Conservation (phyloP, 2,329 filamentous ascomycete genomes). For the Pezizomycotina sp. region DNA sequence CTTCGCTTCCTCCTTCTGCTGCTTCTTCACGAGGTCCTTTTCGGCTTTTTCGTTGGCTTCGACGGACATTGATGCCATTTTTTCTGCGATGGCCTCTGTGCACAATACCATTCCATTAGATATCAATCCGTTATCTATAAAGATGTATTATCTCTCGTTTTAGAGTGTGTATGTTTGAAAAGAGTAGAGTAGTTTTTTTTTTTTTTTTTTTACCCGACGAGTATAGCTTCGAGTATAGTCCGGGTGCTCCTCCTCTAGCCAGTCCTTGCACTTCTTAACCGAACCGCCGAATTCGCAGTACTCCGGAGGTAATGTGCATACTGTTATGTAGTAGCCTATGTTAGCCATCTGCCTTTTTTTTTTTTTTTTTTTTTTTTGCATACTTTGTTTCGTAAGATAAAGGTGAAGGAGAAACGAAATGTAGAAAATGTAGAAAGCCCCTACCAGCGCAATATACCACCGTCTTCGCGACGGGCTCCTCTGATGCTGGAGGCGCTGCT, state of each 20-base stretch:
- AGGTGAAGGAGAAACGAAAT: no score
- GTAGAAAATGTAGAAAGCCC: no score
- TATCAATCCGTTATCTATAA: background rate
- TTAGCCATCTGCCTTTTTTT: no score
- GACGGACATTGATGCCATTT: constrained; percentile 69
- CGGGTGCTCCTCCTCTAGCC: constrained; percentile 62
- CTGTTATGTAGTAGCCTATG: no score
- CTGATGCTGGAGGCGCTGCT: no score
- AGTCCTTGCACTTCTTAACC: constrained; percentile 91
- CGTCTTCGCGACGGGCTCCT: no score
- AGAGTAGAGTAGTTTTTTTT: constrained; percentile 1
- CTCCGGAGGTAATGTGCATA: constrained; percentile 35
- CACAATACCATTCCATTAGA: constrained; percentile 5
- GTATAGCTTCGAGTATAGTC: constrained; percentile 67
- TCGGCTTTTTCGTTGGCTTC: constrained; percentile 37
- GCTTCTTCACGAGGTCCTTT: constrained; percentile 89
- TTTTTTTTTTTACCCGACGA: constrained; percentile 61
- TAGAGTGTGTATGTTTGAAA: constrained; percentile 23
- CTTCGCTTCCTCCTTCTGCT: constrained; percentile 90
- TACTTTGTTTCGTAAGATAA: background rate
- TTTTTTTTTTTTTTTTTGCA: background rate
- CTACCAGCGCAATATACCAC: no score
- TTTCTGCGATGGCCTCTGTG: constrained; percentile 62
- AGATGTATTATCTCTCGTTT: constrained; percentile 1
- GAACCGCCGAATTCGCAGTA: constrained; percentile 98